Conservation (phyloP, 495 filamentous ascomycete species). For the Platismatia glauca region DNA sequence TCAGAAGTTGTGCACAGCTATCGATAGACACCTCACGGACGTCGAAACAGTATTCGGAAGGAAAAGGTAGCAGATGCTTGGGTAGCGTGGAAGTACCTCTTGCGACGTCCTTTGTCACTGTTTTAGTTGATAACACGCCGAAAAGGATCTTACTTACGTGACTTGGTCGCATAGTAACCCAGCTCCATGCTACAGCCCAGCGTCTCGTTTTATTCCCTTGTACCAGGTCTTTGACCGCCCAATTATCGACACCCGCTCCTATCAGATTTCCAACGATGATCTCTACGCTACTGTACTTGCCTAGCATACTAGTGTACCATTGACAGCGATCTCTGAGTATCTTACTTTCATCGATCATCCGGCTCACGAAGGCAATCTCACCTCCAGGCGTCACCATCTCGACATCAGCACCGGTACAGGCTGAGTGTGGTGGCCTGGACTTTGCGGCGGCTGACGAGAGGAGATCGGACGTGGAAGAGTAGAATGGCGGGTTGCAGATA, state of each 20-base stretch:
- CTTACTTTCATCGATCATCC: constrained; percentile 68
- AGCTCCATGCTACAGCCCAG: constrained; percentile 89
- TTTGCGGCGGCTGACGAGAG: constrained; percentile 55
- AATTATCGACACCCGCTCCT: constrained; percentile 58
- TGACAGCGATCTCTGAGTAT: constrained; percentile 49
- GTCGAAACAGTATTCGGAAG: constrained; percentile 33
- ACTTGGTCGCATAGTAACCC: constrained; percentile 55
- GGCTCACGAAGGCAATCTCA: constrained; percentile 68
- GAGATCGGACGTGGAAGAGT: constrained; percentile 63
- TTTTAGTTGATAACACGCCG: not conserved
- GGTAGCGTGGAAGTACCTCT: constrained; percentile 47
- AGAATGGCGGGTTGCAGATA: constrained; percentile 96
- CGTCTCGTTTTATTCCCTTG: constrained; percentile 73
- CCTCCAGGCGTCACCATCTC: constrained; percentile 88
- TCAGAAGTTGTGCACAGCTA: constrained; percentile 26
- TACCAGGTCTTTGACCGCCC: constrained; percentile 70
- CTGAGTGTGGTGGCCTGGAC: constrained; percentile 55
- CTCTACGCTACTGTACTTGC: constrained; percentile 66
- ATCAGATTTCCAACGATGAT: constrained; percentile 53
- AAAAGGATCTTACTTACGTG: constrained; percentile 34
- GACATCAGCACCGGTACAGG: constrained; percentile 69
- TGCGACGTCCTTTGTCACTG: constrained; percentile 39
- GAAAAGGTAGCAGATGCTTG: constrained; percentile 53
- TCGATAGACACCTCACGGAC: constrained; percentile 21
- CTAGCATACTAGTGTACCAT: constrained; percentile 92